Conservation (phyloP, 2,329 filamentous ascomycete species). For the Trichophyton verrucosum region DNA sequence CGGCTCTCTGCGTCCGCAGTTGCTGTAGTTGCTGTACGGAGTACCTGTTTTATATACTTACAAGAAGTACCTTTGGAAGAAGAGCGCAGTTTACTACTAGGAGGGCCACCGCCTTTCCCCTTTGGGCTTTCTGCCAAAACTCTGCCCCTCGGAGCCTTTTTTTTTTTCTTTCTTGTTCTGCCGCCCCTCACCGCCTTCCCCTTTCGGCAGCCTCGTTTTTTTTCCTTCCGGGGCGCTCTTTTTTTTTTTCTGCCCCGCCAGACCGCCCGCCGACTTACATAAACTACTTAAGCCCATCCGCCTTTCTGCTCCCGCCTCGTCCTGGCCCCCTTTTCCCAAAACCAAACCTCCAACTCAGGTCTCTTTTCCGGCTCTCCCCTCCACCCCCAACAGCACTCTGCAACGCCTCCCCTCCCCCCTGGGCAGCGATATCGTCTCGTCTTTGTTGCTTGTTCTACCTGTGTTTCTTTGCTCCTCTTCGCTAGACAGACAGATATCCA, state of each 20-base stretch:
- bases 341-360: background rate
- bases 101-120: background rate
- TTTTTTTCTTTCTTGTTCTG: conserved; percentile 3
- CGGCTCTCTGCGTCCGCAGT: too few species aligned
- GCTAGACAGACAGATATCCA: conserved; percentile 16
- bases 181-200: background rate
- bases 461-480: conserved; percentile 13
- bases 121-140: background rate
- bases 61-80: too few species aligned
- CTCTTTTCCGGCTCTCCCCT: conserved; percentile 8
- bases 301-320: background rate
- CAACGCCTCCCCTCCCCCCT: conserved; percentile 23
- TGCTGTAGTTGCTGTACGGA: too few species aligned
- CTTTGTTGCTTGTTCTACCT: too few species aligned
- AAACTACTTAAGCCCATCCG: background rate
- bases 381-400: conserved; percentile 11
- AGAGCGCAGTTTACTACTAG: too few species aligned
- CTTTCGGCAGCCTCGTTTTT: background rate
- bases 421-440: conserved; percentile 7
- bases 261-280: background rate
- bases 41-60: too few species aligned
- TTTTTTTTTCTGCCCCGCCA: conserved; percentile 2
- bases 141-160: background rate
- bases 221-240: background rate
- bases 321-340: background rate